phyloP scores from a whole-genome alignment of 2,329 filamentous ascomycete genomes.

The Fusarium duplospermum region DNA sequence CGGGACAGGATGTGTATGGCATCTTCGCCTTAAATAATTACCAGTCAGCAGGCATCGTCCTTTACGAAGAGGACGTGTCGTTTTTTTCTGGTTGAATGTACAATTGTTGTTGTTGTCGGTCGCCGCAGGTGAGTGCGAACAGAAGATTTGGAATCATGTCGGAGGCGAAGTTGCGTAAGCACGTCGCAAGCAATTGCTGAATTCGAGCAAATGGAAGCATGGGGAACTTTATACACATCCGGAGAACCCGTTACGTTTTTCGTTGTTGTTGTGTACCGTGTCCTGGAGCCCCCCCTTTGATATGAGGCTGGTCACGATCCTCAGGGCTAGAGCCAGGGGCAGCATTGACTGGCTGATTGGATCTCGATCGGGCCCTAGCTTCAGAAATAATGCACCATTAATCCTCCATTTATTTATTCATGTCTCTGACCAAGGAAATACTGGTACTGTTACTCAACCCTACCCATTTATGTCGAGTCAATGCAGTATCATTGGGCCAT shows the following conservation, averaged over 20 bases:
- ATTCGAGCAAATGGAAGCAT: background rate
- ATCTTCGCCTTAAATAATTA: background rate
- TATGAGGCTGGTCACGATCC: background rate
- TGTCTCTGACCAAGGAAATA: background rate
- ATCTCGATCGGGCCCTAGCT: background rate
- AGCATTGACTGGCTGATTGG: background rate
- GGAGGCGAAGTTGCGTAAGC: background rate
- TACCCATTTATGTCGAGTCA: background rate
- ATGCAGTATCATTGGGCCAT: background rate
- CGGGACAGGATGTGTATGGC: background rate
- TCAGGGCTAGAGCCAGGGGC: background rate
- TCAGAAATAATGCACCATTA: background rate
- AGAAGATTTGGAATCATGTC: background rate
- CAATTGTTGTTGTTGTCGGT: background rate
- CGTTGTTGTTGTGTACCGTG: background rate
- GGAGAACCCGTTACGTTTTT: background rate
- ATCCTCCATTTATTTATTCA: background rate
- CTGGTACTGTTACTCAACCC: background rate
- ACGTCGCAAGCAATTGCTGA: background rate
- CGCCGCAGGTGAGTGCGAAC: background rate
- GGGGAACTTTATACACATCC: background rate
- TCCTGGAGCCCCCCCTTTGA: background rate
- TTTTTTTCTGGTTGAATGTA: background rate
- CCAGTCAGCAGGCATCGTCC: background rate
- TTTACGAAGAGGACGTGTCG: background rate